These are phyloP conservation scores for Erodium chrysanthum DNA, from an alignment of 441 rosid genomes.

Conservation along the genomic window DNA sequence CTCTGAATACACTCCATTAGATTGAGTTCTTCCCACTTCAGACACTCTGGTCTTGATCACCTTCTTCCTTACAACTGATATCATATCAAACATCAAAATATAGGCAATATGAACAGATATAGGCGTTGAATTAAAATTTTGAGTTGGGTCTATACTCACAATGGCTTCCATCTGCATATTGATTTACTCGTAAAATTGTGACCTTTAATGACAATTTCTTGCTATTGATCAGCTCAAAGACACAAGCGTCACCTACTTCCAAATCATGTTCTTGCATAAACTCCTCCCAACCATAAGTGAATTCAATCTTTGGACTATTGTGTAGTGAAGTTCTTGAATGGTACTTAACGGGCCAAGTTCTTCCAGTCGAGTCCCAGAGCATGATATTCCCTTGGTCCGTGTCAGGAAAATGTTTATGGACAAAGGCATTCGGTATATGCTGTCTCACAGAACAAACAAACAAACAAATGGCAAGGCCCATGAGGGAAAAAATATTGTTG, in stretches of 20 bases:
- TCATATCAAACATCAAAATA: background rate
- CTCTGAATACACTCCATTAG: background rate
- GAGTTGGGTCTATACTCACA: background rate
- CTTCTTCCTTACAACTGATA: background rate
- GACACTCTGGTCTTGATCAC: background rate
- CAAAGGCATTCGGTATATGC: slow-evolving; percentile 15
- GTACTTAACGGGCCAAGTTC: slow-evolving; percentile 18
- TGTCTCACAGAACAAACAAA: slow-evolving; percentile 4
- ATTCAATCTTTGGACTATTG: background rate
- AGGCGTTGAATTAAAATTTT: background rate
- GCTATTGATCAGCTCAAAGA: slow-evolving; percentile 19
- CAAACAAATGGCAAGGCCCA: background rate
- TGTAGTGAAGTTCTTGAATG: background rate
- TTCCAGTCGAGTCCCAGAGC: slow-evolving; percentile 17
- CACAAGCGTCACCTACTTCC: slow-evolving; percentile 25
- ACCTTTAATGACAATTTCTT: slow-evolving; percentile 12
- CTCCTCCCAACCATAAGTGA: slow-evolving; percentile 19
- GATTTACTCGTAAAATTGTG: slow-evolving; percentile 4
- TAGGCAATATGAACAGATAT: background rate
- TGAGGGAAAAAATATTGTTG: too few species aligned
- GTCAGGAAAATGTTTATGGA: slow-evolving; percentile 5
- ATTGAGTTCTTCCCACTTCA: background rate
- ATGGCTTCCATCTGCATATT: slow-evolving; percentile 1
- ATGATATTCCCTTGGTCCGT: background rate
- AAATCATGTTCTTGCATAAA: slow-evolving; percentile 18